Base-by-base conservation (phyloP, 2,329 filamentous ascomycete genomes). In the Fusarium burgessii region DNA sequence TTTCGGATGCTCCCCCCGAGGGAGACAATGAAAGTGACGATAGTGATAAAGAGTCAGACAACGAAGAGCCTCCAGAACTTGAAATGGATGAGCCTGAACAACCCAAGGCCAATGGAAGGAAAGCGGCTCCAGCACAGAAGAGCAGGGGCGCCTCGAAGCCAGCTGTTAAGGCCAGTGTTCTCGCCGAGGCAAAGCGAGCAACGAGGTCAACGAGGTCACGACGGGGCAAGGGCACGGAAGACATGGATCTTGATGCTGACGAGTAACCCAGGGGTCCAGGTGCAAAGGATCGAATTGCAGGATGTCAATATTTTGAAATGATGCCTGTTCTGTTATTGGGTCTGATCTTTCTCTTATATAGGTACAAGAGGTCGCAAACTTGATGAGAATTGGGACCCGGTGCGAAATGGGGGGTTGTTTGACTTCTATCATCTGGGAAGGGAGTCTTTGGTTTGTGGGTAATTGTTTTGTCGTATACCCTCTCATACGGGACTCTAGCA, bases 191-290 rank as follows among this genome's bases (percentile, higher is more conserved):
- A 6, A 73, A 68, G 35, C 74, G 74, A 54, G 49, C 70, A 59
- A 67, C 70, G 29, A 76, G 74, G 65, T 58, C 74, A 38, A 71
- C 74, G 20, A 76, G 79, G 52, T 56, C 72, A 13, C 75, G 78
- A n/a, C 72, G 75, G 33, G 71, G 74, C 35, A 79, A 74, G 68
- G 75, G 76, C 23, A 61, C 71, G 20, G 75, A 75, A 15, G 78
- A 78, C 20, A 81, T 82, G 80, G 80, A 82, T 12, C 64, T 80
- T 38, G 80, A 82, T 58, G 76, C 78, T 35, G 78, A 78, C 45
- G 73, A 78, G 42, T 78, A 78, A 45, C 52, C 50, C 41, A 52
- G 35, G 18, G 47, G 29, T 32, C 6, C 29, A n/a, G 14, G 55
- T 29, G 18, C 15, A 17, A 35, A 36, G 38, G 47, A 55, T 52